Percentiles rank a stretch among this genome's conserved stretches.
Evolutionary conservation across 2,329 filamentous ascomycete species (phyloP).

Genomic region (Coniochaeta sp.): DNA sequence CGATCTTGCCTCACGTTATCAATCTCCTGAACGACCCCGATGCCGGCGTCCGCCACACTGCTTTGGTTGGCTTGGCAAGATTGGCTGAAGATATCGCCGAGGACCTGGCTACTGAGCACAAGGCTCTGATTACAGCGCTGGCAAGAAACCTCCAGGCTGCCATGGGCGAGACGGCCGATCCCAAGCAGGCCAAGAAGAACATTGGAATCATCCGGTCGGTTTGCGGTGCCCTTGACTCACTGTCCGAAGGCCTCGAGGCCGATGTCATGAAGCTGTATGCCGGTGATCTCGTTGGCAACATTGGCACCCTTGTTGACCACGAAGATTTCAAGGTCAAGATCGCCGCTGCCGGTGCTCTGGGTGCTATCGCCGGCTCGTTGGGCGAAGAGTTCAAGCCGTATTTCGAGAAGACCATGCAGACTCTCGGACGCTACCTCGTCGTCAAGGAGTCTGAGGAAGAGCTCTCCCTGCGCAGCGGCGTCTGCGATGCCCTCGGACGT

Average conservation of each 20-base stretch:
- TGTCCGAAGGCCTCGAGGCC: slow-evolving; percentile 78
- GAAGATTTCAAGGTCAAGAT: slow-evolving; percentile 86
- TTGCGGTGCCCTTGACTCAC: slow-evolving; percentile 83
- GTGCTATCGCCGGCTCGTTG: slow-evolving; percentile 81
- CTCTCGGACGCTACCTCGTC: slow-evolving; percentile 74
- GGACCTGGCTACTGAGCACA: slow-evolving; percentile 80
- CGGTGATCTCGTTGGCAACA: slow-evolving; percentile 72
- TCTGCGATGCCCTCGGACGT: slow-evolving; percentile 88
- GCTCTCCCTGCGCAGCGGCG: slow-evolving; percentile 79
- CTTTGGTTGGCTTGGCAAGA: slow-evolving; percentile 80
- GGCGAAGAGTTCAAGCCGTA: slow-evolving; percentile 82
- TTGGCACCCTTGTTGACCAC: slow-evolving; percentile 77
- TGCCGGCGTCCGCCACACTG: slow-evolving; percentile 75
- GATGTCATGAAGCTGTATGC: slow-evolving; percentile 79
- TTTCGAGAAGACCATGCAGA: slow-evolving; percentile 84
- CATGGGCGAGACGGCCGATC: slow-evolving; percentile 56
- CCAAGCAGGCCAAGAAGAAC: slow-evolving; percentile 62
- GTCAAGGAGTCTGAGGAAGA: slow-evolving; percentile 89
- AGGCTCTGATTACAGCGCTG: slow-evolving; percentile 73
- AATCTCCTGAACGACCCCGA: slow-evolving; percentile 80
- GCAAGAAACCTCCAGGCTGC: slow-evolving; percentile 85
- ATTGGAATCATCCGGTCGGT: slow-evolving; percentile 82
- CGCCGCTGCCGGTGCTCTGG: slow-evolving; percentile 79
- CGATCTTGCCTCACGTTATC: slow-evolving; percentile 79
- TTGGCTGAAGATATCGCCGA: slow-evolving; percentile 91